phyloP scores from a whole-genome alignment of 176 grass and related monocot genomes.

The Chloris gayana region DNA sequence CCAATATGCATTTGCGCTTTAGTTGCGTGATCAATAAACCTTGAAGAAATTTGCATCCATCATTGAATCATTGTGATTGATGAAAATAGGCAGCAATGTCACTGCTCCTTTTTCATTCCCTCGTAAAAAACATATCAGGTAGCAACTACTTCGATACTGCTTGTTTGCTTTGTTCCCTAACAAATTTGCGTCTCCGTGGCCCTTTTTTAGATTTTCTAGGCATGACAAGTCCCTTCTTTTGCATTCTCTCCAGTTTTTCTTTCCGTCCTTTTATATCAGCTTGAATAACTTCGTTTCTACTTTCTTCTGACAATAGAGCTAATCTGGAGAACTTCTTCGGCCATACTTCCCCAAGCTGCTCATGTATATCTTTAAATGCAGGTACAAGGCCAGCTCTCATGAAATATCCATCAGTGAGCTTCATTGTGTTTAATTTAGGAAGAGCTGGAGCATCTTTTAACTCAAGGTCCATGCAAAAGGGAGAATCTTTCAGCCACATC shows the following conservation, averaged over 20 bases:
- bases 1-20: neutral
- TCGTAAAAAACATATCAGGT: neutral
- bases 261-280: constrained; percentile 82
- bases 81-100: constrained; percentile 9
- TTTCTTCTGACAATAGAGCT: constrained; percentile 78
- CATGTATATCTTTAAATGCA: constrained; percentile 84
- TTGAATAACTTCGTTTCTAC: constrained; percentile 70
- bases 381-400: constrained; percentile 92
- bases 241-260: constrained; percentile 80
- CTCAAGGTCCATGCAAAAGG: constrained; percentile 92
- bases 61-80: neutral
- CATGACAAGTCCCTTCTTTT: constrained; percentile 50
- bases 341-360: constrained; percentile 79
- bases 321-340: constrained; percentile 96
- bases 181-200: constrained; percentile 52
- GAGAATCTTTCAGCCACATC: constrained; percentile 95
- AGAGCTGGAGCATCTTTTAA: constrained; percentile 76
- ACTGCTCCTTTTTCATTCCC: neutral
- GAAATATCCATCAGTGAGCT: constrained; percentile 84
- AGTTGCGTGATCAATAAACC: neutral
- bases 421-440: constrained; percentile 81
- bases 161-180: constrained; percentile 60
- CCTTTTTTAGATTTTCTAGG: constrained; percentile 52
- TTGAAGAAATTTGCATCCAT: neutral
- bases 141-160: constrained; percentile 38